phyloP scores from a whole-genome alignment of 2,329 filamentous ascomycete genomes.

The Aureobasidium melanogenum region DNA sequence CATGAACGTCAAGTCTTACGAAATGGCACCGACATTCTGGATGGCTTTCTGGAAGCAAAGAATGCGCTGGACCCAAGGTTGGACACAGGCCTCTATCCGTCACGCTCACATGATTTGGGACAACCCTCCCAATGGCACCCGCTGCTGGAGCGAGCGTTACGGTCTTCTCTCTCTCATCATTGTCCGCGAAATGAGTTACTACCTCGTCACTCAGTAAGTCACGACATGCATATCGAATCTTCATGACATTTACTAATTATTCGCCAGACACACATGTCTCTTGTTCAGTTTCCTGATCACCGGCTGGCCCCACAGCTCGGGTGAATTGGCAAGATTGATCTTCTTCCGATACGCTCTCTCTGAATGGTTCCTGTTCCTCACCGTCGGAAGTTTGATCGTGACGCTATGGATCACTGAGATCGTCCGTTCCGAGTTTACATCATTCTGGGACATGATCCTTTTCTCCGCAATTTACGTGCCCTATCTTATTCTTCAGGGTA shows the following conservation, averaged over 20 bases:
- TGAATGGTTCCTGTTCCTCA: constrained; percentile 34
- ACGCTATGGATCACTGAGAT: constrained; percentile 40
- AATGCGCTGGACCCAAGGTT: constrained; percentile 42
- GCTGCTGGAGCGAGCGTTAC: constrained; percentile 32
- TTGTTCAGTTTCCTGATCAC: constrained; percentile 38
- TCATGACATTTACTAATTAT: neutral
- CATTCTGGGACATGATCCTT: constrained; percentile 31
- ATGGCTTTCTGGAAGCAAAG: constrained; percentile 41
- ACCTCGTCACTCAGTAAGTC: constrained; percentile 36
- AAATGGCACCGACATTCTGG: constrained; percentile 39
- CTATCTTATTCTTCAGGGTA: constrained; percentile 36
- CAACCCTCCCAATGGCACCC: constrained; percentile 30
- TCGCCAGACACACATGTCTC: constrained; percentile 32
- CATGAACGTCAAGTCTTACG: constrained; percentile 41
- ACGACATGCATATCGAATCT: too few species aligned
- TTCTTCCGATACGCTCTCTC: constrained; percentile 42
- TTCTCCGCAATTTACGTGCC: constrained; percentile 37
- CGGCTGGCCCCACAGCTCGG: constrained; percentile 32
- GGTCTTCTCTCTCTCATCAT: constrained; percentile 39
- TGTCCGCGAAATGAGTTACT: constrained; percentile 40
- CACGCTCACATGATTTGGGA: constrained; percentile 36
- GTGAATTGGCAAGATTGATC: constrained; percentile 31
- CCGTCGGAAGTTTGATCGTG: constrained; percentile 33
- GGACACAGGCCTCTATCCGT: constrained; percentile 39
- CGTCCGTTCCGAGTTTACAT: constrained; percentile 39